Conservation (phyloP, 495 filamentous ascomycete species). For the Zalerion maritima region DNA sequence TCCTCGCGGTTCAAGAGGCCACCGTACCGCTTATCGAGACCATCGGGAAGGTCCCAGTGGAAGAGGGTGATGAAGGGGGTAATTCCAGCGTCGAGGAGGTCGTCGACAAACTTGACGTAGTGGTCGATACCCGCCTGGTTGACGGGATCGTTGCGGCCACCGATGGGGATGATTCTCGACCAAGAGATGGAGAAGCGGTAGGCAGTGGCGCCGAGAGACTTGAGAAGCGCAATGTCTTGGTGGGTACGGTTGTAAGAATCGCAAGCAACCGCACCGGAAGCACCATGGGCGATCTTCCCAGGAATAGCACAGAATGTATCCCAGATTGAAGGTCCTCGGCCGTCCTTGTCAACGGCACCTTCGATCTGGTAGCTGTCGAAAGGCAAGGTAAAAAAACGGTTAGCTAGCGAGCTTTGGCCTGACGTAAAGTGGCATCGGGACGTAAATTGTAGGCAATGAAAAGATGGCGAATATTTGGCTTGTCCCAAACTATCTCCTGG, state of each 20-base stretch:
- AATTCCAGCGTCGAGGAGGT: slow-evolving; percentile 43
- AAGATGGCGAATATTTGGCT: too few relatives aligned
- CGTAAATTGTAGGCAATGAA: too few relatives aligned
- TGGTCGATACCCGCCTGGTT: slow-evolving; percentile 45
- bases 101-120: slow-evolving; percentile 46
- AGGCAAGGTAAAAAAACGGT: slow-evolving; percentile 6
- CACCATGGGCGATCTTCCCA: slow-evolving; percentile 59
- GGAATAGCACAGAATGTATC: slow-evolving; percentile 60
- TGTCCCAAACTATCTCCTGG: too few relatives aligned
- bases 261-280: slow-evolving; percentile 54
- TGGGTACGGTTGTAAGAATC: slow-evolving; percentile 61
- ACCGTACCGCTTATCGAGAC: slow-evolving; percentile 45
- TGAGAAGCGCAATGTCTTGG: slow-evolving; percentile 61
- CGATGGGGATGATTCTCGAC: slow-evolving; percentile 56
- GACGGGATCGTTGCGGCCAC: slow-evolving; percentile 45
- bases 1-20: slow-evolving; percentile 44
- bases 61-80: slow-evolving; percentile 46
- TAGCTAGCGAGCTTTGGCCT: slow-evolving; percentile 6
- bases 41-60: slow-evolving; percentile 50
- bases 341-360: slow-evolving; percentile 50
- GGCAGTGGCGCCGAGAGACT: slow-evolving; percentile 43
- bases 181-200: slow-evolving; percentile 70
- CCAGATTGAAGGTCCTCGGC: slow-evolving; percentile 62
- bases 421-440: neutral
- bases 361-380: slow-evolving; percentile 58